Conservation (phyloP, 2,329 filamentous ascomycete species). For the Fusarium sp. region DNA sequence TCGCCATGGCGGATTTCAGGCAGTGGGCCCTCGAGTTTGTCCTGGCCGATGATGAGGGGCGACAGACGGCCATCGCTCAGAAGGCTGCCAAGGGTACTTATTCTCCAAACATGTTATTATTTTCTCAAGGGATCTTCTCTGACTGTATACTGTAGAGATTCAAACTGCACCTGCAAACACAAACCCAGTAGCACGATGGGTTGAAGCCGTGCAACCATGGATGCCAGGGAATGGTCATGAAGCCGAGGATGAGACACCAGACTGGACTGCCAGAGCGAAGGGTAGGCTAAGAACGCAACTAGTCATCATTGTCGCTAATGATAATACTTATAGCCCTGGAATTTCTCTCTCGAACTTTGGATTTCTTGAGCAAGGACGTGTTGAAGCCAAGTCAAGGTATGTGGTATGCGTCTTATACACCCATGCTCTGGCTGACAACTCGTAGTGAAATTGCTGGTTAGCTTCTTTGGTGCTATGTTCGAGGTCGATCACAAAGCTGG, state of each 20-base stretch:
- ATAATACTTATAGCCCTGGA: slow-evolving; percentile 56
- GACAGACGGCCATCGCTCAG: slow-evolving; percentile 53
- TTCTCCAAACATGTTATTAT: neutral
- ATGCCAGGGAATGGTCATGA: slow-evolving; percentile 57
- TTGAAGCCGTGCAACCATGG: slow-evolving; percentile 65
- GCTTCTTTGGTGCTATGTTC: slow-evolving; percentile 69
- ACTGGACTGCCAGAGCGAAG: slow-evolving; percentile 65
- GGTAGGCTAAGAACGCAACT: slow-evolving; percentile 45
- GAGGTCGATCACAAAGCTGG: slow-evolving; percentile 69
- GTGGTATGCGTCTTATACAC: neutral
- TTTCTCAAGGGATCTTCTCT: slow-evolving; percentile 1
- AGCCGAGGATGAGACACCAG: slow-evolving; percentile 55
- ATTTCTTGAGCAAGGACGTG: slow-evolving; percentile 56
- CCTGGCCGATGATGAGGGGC: slow-evolving; percentile 59
- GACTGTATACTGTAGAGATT: slow-evolving; percentile 51
- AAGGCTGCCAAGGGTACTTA: slow-evolving; percentile 57
- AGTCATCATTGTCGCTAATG: neutral
- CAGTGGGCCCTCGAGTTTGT: slow-evolving; percentile 66
- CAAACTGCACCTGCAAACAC: slow-evolving; percentile 55
- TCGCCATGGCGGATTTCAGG: slow-evolving; percentile 60
- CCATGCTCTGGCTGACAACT: slow-evolving; percentile 13
- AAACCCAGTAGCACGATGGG: slow-evolving; percentile 64
- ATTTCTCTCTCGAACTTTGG: slow-evolving; percentile 66
- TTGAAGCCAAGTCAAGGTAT: slow-evolving; percentile 63
- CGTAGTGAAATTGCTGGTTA: slow-evolving; percentile 58